phyloP scores from a whole-genome alignment of 1,284 basidiomycete species.

The Polyporus tsugae region DNA sequence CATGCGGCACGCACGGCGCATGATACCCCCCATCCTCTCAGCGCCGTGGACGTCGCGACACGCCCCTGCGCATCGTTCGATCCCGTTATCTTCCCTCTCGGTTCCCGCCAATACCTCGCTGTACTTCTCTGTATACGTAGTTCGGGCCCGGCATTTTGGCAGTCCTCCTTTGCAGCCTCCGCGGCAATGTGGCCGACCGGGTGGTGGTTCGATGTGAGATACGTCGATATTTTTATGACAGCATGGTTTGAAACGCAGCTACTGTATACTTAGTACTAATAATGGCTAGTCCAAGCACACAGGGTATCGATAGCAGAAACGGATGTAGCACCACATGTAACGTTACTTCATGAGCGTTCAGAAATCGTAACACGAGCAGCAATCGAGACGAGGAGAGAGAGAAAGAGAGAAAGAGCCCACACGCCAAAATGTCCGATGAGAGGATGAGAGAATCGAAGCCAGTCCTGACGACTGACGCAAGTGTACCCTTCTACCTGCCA shows the following conservation, averaged over 20 bases:
- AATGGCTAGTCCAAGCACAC: slow-evolving; percentile 29
- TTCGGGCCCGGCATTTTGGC: slow-evolving; percentile 5
- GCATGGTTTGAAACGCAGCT: slow-evolving; percentile 26
- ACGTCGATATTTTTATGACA: slow-evolving; percentile 25
- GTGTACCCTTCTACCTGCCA: neutral
- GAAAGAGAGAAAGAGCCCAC: neutral
- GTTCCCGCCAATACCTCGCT: neutral
- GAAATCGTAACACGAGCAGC: slow-evolving; percentile 10
- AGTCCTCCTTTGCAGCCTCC: too few species aligned
- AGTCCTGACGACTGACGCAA: slow-evolving; percentile 19
- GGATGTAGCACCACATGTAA: slow-evolving; percentile 34
- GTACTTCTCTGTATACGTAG: neutral
- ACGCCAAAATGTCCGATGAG: neutral
- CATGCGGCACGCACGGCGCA: neutral
- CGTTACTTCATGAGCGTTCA: slow-evolving; percentile 29
- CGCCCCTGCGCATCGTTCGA: slow-evolving; percentile 1
- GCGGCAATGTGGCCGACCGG: too few species aligned
- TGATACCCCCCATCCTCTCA: neutral
- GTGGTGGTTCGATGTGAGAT: slow-evolving; percentile 3
- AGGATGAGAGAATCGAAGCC: slow-evolving; percentile 8
- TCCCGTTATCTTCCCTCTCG: neutral
- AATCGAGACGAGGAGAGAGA: slow-evolving; percentile 3
- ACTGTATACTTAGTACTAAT: slow-evolving; percentile 26
- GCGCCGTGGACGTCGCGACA: neutral
- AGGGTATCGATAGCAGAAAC: slow-evolving; percentile 38